Evolutionary conservation across 2,329 filamentous ascomycete species (phyloP).

Genomic region (Rhynchosporium graminicola): DNA sequence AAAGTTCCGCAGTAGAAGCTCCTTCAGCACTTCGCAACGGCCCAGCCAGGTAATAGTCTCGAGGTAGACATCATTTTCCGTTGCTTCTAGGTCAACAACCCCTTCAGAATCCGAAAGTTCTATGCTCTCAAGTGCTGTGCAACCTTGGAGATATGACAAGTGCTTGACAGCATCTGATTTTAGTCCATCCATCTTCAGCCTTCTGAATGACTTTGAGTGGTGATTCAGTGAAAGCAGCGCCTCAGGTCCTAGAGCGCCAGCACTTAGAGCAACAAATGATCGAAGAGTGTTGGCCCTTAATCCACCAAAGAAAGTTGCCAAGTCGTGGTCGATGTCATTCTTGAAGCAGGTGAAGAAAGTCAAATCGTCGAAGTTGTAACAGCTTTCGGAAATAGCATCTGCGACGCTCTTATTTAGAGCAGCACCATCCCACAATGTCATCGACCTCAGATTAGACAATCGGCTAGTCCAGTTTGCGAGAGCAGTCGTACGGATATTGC

Average conservation of each 20-base stretch:
- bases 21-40: conserved; percentile 52
- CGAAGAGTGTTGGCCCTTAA: conserved; percentile 58
- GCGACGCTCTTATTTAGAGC: conserved; percentile 57
- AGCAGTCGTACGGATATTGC: conserved; percentile 51
- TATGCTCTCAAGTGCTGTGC: conserved; percentile 51
- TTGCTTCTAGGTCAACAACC: conserved; percentile 49
- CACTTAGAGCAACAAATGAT: conserved; percentile 59
- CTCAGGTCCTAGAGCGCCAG: conserved; percentile 53
- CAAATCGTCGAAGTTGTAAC: conserved; percentile 61
- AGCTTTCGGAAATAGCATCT: conserved; percentile 56
- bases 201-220: conserved; percentile 56
- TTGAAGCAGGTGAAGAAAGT: conserved; percentile 51
- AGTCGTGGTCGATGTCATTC: conserved; percentile 49
- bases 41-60: conserved; percentile 56
- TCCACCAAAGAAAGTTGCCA: conserved; percentile 58
- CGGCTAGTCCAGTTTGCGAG: conserved; percentile 61
- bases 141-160: conserved; percentile 50
- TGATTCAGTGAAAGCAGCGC: conserved; percentile 55
- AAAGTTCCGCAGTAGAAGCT: conserved; percentile 53
- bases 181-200: conserved; percentile 52
- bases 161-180: conserved; percentile 51
- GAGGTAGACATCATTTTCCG: conserved; percentile 53
- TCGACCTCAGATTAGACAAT: conserved; percentile 56
- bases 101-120: conserved; percentile 48
- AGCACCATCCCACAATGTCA: conserved; percentile 63